phyloP scores from a whole-genome alignment of 2,329 filamentous ascomycete genomes.

The Thelonectria discophora region DNA sequence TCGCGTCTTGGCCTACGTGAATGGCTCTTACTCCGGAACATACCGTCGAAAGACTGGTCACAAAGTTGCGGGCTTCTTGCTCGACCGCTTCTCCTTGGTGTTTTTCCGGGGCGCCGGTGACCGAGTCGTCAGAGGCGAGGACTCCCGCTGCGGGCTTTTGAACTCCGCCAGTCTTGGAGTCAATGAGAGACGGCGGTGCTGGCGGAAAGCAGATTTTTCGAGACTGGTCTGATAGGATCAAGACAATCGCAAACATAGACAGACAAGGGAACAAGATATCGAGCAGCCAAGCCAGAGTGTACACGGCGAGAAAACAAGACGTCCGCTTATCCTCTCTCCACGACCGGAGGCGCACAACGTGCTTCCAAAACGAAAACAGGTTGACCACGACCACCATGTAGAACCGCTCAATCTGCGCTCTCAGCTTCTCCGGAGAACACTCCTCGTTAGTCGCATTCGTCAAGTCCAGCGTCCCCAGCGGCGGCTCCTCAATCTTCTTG shows the following conservation, averaged over 20 bases:
- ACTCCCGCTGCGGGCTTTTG: slow-evolving; percentile 81
- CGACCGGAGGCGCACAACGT: slow-evolving; percentile 78
- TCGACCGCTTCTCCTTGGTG: slow-evolving; percentile 86
- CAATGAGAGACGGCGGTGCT: slow-evolving; percentile 77
- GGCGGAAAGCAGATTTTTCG: slow-evolving; percentile 76
- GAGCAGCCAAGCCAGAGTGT: slow-evolving; percentile 73
- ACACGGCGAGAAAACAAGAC: slow-evolving; percentile 65
- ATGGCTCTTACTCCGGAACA: slow-evolving; percentile 43
- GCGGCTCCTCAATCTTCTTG: slow-evolving; percentile 12
- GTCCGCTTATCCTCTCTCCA: slow-evolving; percentile 81
- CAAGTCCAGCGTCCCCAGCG: slow-evolving; percentile 65
- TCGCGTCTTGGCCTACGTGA: background rate
- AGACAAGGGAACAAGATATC: slow-evolving; percentile 75
- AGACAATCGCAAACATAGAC: slow-evolving; percentile 65
- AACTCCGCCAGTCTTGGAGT: slow-evolving; percentile 74
- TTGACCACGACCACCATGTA: slow-evolving; percentile 82
- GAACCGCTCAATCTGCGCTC: slow-evolving; percentile 78
- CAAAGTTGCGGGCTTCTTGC: slow-evolving; percentile 82
- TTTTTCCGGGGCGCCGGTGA: slow-evolving; percentile 84
- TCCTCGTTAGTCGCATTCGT: slow-evolving; percentile 85
- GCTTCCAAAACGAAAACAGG: slow-evolving; percentile 73
- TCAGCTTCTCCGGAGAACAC: slow-evolving; percentile 84
- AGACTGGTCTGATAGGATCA: slow-evolving; percentile 72
- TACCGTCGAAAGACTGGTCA: slow-evolving; percentile 68
- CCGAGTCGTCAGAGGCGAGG: slow-evolving; percentile 77